Base-by-base conservation (phyloP, 495 filamentous ascomycete species). In the Daldinia vernicosa region DNA sequence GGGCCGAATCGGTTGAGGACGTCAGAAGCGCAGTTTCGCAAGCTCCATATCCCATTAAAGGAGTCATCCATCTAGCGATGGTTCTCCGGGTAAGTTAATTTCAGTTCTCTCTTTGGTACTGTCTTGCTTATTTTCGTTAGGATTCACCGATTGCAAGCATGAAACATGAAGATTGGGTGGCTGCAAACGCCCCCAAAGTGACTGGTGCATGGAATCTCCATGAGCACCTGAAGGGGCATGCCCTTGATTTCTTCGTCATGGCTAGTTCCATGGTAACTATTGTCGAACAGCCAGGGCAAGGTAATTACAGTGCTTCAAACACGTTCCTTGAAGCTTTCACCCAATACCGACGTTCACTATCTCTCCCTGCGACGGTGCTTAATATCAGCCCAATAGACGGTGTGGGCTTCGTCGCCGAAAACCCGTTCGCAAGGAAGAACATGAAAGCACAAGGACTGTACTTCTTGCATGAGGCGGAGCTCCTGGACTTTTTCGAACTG, bases 131-230 rank as follows among this genome's bases (percentile, higher is more conserved):
- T 47, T 24, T 47, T 47, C 43, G 9, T 47, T 47, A 47, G 17
- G 32, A 39, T 33, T 7, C 15, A 30, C 26, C n/a, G 8, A n/a
- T 33, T 6, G 32, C n/a, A 19, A 76, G 80, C 19, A 81, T 85
- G 76, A 74, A 69, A 9, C 67, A 67, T 35, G 67, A 78, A 3
- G 56, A 79, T 6, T 84, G 79, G 54, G 47, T 67, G 14, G 71
- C 50, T 3, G 78, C 70, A 19, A 77, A 78, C 0, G 58, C 60
- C 14, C 80, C 84, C 0, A 85, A 85, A 63, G 76, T 86, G 33
- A 76, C 81, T 33, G 78, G 78, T 1, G 64, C 77, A 4, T 75
- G 68, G 66, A 77, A 80, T 45, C 47, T 80, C 11, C 76, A 78
- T 33, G 35, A 75, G 0, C 59, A 56, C 33, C 17, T 70, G 26